Evolutionary conservation across 768 basidiomycete species (phyloP).

Genomic region (Termitomyces sp.): DNA sequence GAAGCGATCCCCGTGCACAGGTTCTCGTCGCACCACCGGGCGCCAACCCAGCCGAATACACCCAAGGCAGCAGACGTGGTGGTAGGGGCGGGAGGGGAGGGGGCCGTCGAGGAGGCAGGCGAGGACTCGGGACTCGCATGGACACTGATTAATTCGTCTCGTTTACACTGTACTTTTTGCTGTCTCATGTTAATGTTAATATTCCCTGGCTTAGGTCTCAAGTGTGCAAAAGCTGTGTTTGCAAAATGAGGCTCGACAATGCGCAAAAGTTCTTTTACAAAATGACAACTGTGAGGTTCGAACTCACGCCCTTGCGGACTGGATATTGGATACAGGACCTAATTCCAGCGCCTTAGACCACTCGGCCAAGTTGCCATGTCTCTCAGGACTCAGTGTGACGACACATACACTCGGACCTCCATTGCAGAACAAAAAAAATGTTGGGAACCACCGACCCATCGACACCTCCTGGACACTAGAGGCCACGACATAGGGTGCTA

Average conservation of each 20-base stretch:
- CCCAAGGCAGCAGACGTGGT: constrained; percentile 29
- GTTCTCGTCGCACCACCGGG: constrained; percentile 68
- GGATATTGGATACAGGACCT: constrained; percentile 16
- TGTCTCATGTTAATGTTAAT: neutral
- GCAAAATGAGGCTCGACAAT: no score
- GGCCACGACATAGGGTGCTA: constrained; percentile 67
- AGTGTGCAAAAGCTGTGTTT: no score
- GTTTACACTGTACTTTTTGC: neutral
- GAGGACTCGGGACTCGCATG: constrained; percentile 40
- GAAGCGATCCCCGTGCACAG: constrained; percentile 56
- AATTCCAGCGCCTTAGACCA: constrained; percentile 59
- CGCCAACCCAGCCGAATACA: constrained; percentile 47
- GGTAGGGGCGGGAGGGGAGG: constrained; percentile 29
- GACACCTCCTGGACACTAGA: constrained; percentile 31
- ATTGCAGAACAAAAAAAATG: constrained; percentile 19
- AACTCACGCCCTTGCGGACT: constrained; percentile 6
- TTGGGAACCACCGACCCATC: constrained; percentile 79
- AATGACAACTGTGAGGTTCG: constrained; percentile 6
- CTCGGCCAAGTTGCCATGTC: constrained; percentile 47
- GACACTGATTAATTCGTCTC: constrained; percentile 39
- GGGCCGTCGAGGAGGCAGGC: constrained; percentile 29
- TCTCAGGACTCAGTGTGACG: rapidly evolving
- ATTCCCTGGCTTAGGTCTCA: neutral
- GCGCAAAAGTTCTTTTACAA: no score
- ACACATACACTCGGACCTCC: neutral